Evolutionary conservation across 2,329 filamentous ascomycete species (phyloP), one percentile per base, ranked within the genome.

Genomic region (Penicillium italicum): DNA sequence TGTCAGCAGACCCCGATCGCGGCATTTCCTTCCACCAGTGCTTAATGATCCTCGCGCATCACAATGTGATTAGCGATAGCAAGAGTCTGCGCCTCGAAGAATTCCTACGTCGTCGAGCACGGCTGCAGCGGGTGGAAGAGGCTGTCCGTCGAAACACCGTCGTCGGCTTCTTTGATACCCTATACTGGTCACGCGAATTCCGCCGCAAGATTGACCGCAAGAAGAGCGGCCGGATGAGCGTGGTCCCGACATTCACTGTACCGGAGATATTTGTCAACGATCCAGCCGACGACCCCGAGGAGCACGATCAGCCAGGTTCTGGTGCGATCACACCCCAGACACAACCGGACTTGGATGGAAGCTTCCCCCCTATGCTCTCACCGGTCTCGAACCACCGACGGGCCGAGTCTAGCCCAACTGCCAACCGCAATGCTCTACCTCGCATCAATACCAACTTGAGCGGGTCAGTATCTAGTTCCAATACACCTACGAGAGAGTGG

Each of bases 1-100:
- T 97, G 6, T 93, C 91, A 5, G 91, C 92, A 5, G 92, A 99
- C 72, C 89, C 88, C 1, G 90, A 95, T 67, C 84, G 85, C 59
- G 94, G 94, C 45, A 95, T 99, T 57, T 88, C 90, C 0, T 99
- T 99, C 72, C 94, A 91, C 3, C 87, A 88, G 7, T 88, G 97
- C 22, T 80, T 99, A 49, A 94, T 99, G 88, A 95, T 96, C 58
- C 80, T 99, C 55, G 93, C 95, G 33, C 94, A 99, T 74, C 96
- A 99, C 80, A 99, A 97, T 68, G 91, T 99, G 68, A 99, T 99
- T 72, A 96, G 88, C 64, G 94, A 99, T 74, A 97, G 88, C 78
- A 97, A 97, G 80, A 96, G 91, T 74, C 78, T 99, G 69, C 87
- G 90, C 59, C 82, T 99, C 2, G 94, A 99, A 68, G 94, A 99